Base-by-base conservation (phyloP, 2,329 filamentous ascomycete species). In the Aspergillus ochraceoroseus region DNA sequence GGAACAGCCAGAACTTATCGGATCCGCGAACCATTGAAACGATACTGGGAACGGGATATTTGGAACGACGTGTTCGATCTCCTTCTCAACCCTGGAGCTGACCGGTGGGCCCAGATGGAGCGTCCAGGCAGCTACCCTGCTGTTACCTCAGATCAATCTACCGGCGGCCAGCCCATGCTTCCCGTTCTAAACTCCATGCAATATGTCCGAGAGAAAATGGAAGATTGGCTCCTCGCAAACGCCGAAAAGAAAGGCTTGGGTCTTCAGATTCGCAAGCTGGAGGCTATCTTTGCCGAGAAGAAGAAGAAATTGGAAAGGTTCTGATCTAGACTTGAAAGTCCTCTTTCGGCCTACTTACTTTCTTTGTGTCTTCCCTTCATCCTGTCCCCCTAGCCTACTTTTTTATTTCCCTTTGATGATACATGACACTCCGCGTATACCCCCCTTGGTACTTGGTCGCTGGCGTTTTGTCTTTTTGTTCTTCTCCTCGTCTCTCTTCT, bases 41-140 rank as follows among this genome's bases (percentile, higher is more conserved):
- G 92, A 30, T 98, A 98, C 67, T 98, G 92, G 92, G 89, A 96
- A 71, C 84, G 82, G 33, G 88, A 95, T 34, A 79, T 96, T 30
- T 98, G 92, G 92, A 67, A 61, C 2, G 80, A 85, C 45, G 81
- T 84, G 32, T 94, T 98, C 62, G 84, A 89, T 50, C 56, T 96
- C 43, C 67, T 96, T 50, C 71, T 98, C 29, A 98, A 98, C 63
- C 89, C 90, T 0, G 54, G 56, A 7, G 52, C 53, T 2, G 73
- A 76, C 2, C 74, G 72, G 43, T 80, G 82, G 64, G 64, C 77
- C n/a, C 75, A 76, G 7, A 69, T 59, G 1, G 88, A 89, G 63
- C 80, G 38, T 2, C 5, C 11, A 7, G 11, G 36, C 22, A 32
- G 41, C 1, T 36, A 27, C 12, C 39, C 29, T 12, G 31, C 27